phyloP scores from a whole-genome alignment of 1,284 basidiomycete species.

The Somion occarium region DNA sequence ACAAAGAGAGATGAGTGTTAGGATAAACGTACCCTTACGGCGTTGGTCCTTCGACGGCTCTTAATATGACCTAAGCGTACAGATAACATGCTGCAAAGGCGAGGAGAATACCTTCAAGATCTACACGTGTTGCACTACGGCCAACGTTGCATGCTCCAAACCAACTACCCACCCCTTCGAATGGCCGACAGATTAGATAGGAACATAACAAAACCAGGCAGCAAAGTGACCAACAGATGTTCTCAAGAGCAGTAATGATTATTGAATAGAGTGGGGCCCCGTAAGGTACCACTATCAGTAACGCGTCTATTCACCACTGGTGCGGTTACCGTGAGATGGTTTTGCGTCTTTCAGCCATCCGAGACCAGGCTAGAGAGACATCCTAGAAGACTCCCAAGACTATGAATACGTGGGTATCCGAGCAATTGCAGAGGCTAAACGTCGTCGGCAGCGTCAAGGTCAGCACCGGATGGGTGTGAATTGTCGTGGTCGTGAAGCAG shows the following conservation, averaged over 20 bases:
- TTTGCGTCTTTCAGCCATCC: not conserved
- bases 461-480: constrained; percentile 25
- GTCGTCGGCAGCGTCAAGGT: constrained; percentile 19
- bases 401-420: constrained; percentile 18
- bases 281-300: not conserved
- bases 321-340: not conserved
- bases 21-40: not conserved
- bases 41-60: not conserved
- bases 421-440: constrained; percentile 8
- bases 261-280: not conserved
- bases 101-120: constrained; percentile 3
- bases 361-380: not conserved
- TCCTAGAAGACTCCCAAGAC: constrained; percentile 16
- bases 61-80: not conserved
- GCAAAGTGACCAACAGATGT: not conserved
- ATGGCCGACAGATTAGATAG: too few species aligned
- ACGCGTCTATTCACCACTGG: not conserved
- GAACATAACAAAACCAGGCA: too few species aligned
- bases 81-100: constrained; percentile 3
- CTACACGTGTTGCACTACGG: constrained; percentile 6
- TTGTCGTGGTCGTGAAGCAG: constrained; percentile 13
- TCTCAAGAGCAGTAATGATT: not conserved
- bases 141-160: not conserved
- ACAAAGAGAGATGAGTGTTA: not conserved
- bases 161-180: not conserved